phyloP scores from a whole-genome alignment of 441 rosid genomes.

The Viola pubescens region DNA sequence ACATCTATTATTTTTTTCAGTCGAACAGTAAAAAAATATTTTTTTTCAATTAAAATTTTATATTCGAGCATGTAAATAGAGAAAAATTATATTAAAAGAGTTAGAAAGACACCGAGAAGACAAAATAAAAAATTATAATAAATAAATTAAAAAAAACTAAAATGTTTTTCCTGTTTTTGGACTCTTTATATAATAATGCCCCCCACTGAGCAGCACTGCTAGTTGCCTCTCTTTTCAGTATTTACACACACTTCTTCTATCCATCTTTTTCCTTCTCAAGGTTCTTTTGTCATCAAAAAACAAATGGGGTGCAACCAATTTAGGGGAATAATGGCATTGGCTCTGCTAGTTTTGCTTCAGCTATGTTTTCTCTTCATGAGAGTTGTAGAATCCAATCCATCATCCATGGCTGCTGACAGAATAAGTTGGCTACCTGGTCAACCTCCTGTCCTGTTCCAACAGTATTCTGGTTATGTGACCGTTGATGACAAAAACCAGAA shows the following conservation, averaged over 20 bases:
- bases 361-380: conserved; percentile 14
- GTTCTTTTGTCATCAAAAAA: conserved; percentile 13
- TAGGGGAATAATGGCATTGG: conserved; percentile 37
- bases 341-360: conserved; percentile 26
- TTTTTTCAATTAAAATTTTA: neutral
- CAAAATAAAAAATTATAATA: neutral
- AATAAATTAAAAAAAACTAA: neutral
- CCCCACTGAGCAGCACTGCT: conserved; percentile 18
- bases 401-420: conserved; percentile 32
- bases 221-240: conserved; percentile 2
- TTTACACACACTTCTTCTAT: neutral
- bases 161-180: neutral
- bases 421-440: conserved; percentile 69
- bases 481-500: conserved; percentile 59
- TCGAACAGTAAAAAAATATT: neutral
- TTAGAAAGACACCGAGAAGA: neutral
- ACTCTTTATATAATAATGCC: conserved; percentile 20
- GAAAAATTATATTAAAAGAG: no score
- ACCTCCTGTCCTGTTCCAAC: conserved; percentile 64
- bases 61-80: neutral
- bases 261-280: conserved; percentile 13
- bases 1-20: conserved; percentile 6
- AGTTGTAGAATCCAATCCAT: conserved; percentile 27
- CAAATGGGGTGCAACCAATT: conserved; percentile 24
- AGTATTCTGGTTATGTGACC: conserved; percentile 81